A percentile compares a stretch with the other conserved stretches of the same genome.
phyloP scores from a whole-genome alignment of 495 filamentous ascomycete species.

The Xylaria castorea region DNA sequence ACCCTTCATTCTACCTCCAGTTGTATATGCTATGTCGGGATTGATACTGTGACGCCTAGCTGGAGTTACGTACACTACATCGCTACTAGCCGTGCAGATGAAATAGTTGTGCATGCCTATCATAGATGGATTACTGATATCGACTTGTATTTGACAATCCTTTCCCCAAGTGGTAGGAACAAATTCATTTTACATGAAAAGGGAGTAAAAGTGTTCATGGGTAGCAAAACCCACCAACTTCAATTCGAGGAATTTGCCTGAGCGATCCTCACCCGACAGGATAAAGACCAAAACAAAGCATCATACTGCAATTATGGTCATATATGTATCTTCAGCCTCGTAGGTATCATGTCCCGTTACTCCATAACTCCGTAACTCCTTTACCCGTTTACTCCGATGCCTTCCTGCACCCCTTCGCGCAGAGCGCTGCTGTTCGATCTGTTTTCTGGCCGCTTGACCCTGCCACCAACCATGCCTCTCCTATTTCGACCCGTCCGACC shows the following conservation, averaged over 20 bases:
- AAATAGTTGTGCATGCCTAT: too few species aligned
- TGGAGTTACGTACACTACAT: neutral
- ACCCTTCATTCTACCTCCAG: neutral
- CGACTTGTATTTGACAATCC: neutral
- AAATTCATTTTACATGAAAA: neutral
- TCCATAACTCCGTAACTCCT: slow-evolving; percentile 1
- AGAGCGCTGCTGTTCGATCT: slow-evolving; percentile 27
- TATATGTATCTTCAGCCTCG: neutral
- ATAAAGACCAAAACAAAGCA: neutral
- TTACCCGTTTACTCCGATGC: slow-evolving; percentile 36
- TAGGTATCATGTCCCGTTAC: slow-evolving; percentile 11
- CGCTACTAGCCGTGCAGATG: too few species aligned
- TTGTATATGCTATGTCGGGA: neutral
- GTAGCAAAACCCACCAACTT: neutral
- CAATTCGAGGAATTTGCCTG: neutral
- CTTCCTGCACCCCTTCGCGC: slow-evolving; percentile 39
- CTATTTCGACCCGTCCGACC: slow-evolving; percentile 89
- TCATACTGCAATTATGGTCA: neutral
- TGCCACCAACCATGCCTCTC: slow-evolving; percentile 76
- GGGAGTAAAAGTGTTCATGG: neutral
- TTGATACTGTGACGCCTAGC: neutral
- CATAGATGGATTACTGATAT: neutral
- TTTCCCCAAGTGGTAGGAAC: neutral
- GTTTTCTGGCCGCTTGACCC: slow-evolving; percentile 45
- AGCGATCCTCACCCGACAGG: neutral